These are phyloP conservation scores for Arabidopsis lyrata DNA, from an alignment of 441 rosid genomes.

Conservation along the genomic window DNA sequence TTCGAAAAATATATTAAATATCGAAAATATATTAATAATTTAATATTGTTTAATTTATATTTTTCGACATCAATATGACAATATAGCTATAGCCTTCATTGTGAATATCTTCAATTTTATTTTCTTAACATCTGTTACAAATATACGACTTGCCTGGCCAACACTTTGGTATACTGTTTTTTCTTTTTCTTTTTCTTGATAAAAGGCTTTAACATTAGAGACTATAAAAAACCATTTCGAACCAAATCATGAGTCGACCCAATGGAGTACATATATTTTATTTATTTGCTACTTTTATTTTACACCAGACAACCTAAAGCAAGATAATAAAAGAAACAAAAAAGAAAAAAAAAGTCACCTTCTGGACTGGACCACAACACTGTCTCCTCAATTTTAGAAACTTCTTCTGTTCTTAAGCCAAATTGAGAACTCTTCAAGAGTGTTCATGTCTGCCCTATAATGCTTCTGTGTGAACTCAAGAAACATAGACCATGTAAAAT, in stretches of 20 bases:
- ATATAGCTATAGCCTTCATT: background rate
- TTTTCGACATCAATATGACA: background rate
- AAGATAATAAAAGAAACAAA: background rate
- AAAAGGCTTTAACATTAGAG: background rate
- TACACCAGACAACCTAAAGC: conserved; percentile 10
- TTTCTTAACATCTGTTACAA: background rate
- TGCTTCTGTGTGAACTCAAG: conserved; percentile 61
- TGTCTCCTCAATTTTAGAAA: conserved; percentile 33
- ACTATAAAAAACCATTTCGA: background rate
- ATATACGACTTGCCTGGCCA: background rate
- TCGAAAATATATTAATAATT: too few species aligned
- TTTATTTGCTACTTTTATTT: conserved; percentile 13
- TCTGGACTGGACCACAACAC: conserved; percentile 31
- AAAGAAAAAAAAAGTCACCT: background rate
- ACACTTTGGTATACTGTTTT: background rate
- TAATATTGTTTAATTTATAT: too few species aligned
- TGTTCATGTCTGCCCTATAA: conserved; percentile 61
- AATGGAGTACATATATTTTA: conserved; percentile 10
- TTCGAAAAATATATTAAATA: too few species aligned
- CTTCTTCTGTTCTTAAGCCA: conserved; percentile 51
- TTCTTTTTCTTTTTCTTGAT: too few species aligned
- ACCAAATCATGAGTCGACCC: conserved; percentile 3
- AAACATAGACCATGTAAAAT: conserved; percentile 60
- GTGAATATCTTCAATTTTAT: background rate
- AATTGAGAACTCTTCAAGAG: conserved; percentile 57